These are phyloP conservation scores for Talaromyces sp. DNA, from an alignment of 2,329 filamentous ascomycete genomes.

Conservation along the genomic window DNA sequence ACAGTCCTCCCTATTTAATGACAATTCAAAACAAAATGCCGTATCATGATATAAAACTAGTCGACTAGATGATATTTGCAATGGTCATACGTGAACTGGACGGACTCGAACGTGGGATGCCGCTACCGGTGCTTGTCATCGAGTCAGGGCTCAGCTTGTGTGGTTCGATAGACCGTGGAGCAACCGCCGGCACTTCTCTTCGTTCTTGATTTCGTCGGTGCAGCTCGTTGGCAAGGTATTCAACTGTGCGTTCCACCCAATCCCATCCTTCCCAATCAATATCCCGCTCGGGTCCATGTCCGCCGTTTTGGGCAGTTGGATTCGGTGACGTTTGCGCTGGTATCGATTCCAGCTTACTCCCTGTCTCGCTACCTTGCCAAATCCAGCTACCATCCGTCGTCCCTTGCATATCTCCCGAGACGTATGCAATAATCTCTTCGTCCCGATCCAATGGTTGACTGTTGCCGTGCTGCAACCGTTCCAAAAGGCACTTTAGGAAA, in stretches of 20 bases:
- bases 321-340: constrained; percentile 16
- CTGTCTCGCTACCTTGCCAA: constrained; percentile 62
- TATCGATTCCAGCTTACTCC: constrained; percentile 29
- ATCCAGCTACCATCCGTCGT: constrained; percentile 75
- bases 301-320: constrained; percentile 49
- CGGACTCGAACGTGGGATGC: constrained; percentile 19
- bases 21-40: background rate
- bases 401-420: constrained; percentile 80
- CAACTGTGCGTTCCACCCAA: constrained; percentile 60
- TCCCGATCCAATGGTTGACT: constrained; percentile 54
- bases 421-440: constrained; percentile 83
- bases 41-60: background rate
- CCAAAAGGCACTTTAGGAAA: constrained; percentile 65
- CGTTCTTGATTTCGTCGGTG: constrained; percentile 16
- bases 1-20: background rate
- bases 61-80: constrained; percentile 37
- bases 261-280: constrained; percentile 76
- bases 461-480: constrained; percentile 45
- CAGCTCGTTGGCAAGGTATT: constrained; percentile 47
- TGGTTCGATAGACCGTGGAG: constrained; percentile 7
- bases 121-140: constrained; percentile 12
- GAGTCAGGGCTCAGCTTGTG: constrained; percentile 19
- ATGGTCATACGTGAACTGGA: constrained; percentile 42
- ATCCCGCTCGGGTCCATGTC: constrained; percentile 27
- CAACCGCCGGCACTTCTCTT: constrained; percentile 8